Percentiles rank a stretch among this genome's conserved stretches.
phyloP scores from a whole-genome alignment of 179 eudicot species.

The Beta lomatogona region DNA sequence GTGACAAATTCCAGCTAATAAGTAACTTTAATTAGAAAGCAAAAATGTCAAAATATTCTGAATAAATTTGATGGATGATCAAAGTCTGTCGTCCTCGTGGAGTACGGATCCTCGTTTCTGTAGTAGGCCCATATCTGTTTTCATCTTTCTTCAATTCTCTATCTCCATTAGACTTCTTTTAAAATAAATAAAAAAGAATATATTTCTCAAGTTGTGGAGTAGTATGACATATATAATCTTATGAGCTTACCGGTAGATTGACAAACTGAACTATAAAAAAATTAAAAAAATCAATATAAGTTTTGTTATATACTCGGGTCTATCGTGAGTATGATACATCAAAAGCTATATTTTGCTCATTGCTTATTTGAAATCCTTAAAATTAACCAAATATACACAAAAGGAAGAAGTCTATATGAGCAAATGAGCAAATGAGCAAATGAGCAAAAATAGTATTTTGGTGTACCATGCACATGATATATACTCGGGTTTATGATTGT shows the following conservation, averaged over 20 bases:
- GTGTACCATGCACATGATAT: no score
- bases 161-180: neutral
- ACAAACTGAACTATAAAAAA: neutral
- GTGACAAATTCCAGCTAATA: conserved; percentile 17
- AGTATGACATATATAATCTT: no score
- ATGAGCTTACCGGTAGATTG: neutral
- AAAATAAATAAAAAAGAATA: no score
- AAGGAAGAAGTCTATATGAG: no score
- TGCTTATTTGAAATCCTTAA: neutral
- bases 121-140: neutral
- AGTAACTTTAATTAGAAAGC: neutral
- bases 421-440: no score
- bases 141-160: neutral
- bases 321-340: no score
- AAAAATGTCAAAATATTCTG: neutral
- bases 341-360: neutral
- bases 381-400: no score
- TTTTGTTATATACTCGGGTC: no score
- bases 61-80: neutral
- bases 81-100: conserved; percentile 21
- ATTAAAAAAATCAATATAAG: neutral
- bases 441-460: no score
- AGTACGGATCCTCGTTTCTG: conserved; percentile 13
- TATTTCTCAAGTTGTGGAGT: no score
- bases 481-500: no score